These are phyloP conservation scores for Geosmithia morbida DNA, from an alignment of 2,329 filamentous ascomycete genomes.

Conservation along the genomic window DNA sequence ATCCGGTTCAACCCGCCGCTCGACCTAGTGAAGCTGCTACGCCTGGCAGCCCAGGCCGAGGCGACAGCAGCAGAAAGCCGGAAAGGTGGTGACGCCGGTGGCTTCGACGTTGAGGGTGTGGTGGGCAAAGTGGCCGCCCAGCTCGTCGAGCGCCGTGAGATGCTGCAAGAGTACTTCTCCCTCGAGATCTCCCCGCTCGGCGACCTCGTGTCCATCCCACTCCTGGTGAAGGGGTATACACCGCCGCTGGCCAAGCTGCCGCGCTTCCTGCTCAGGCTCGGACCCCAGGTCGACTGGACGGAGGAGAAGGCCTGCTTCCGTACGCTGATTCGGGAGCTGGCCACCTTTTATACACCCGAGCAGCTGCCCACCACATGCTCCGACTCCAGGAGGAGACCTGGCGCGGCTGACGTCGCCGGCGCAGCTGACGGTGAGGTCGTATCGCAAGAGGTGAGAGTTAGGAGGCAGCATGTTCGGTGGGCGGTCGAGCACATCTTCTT, in stretches of 20 bases:
- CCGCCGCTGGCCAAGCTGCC: constrained; percentile 80
- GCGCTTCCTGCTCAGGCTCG: constrained; percentile 72
- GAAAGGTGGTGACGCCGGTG: constrained; percentile 21
- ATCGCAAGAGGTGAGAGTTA: constrained; percentile 35
- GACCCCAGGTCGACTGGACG: constrained; percentile 77
- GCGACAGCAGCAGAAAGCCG: constrained; percentile 2
- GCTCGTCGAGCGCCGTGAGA: constrained; percentile 62
- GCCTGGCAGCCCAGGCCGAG: constrained; percentile 60
- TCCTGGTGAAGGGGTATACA: constrained; percentile 79
- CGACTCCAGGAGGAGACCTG: too few species aligned
- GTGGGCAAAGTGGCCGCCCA: constrained; percentile 51
- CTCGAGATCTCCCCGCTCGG: constrained; percentile 69
- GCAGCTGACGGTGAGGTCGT: constrained; percentile 19
- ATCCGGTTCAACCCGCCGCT: constrained; percentile 71
- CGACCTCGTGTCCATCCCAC: constrained; percentile 63
- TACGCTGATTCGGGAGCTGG: constrained; percentile 72
- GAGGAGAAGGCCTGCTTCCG: constrained; percentile 78
- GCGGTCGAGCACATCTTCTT: constrained; percentile 80
- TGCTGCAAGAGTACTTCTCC: constrained; percentile 88
- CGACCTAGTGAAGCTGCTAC: constrained; percentile 53
- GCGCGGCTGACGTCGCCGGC: constrained; percentile 23
- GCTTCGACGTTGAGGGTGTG: constrained; percentile 52
- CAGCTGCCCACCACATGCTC: constrained; percentile 34
- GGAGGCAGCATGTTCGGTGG: constrained; percentile 56
- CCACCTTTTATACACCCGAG: constrained; percentile 83